Evolutionary conservation across 2,329 filamentous ascomycete genomes (phyloP).

Genomic region (Karstenula rhodostoma): DNA sequence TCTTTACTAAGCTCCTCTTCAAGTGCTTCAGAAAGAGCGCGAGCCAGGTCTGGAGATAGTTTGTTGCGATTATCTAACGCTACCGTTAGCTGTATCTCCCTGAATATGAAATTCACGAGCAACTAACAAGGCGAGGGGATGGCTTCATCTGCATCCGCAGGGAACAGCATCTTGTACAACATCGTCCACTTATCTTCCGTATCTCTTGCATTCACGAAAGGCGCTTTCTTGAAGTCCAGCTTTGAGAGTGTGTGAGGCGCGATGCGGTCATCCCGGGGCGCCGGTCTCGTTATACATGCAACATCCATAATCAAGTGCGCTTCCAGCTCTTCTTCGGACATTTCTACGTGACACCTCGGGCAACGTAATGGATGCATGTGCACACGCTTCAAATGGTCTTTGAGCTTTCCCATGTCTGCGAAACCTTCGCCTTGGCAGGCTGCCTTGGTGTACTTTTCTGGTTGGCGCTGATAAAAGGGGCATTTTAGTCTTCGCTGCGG

Average conservation of each 20-base stretch:
- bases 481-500: slow-evolving; percentile 18
- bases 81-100: neutral
- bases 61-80: slow-evolving; percentile 17
- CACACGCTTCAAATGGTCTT: slow-evolving; percentile 25
- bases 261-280: slow-evolving; percentile 22
- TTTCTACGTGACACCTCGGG: slow-evolving; percentile 19
- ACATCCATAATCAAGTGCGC: slow-evolving; percentile 14
- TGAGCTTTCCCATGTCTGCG: slow-evolving; percentile 25
- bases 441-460: slow-evolving; percentile 18
- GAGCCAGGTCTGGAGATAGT: slow-evolving; percentile 17
- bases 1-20: slow-evolving; percentile 23
- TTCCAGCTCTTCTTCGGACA: slow-evolving; percentile 11
- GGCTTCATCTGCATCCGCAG: slow-evolving; percentile 14
- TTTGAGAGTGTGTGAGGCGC: slow-evolving; percentile 10
- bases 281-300: slow-evolving; percentile 13
- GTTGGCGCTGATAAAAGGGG: slow-evolving; percentile 22
- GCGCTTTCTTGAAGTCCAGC: slow-evolving; percentile 23
- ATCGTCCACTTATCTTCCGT: slow-evolving; percentile 26
- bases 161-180: slow-evolving; percentile 19
- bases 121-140: slow-evolving; percentile 24
- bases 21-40: slow-evolving; percentile 18
- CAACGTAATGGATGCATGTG: slow-evolving; percentile 24
- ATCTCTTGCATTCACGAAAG: slow-evolving; percentile 19
- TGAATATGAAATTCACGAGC: neutral
- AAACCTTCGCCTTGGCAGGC: slow-evolving; percentile 26